Base-by-base conservation (phyloP, 768 basidiomycete genomes). In the Goffeauzyma gilvescens region DNA sequence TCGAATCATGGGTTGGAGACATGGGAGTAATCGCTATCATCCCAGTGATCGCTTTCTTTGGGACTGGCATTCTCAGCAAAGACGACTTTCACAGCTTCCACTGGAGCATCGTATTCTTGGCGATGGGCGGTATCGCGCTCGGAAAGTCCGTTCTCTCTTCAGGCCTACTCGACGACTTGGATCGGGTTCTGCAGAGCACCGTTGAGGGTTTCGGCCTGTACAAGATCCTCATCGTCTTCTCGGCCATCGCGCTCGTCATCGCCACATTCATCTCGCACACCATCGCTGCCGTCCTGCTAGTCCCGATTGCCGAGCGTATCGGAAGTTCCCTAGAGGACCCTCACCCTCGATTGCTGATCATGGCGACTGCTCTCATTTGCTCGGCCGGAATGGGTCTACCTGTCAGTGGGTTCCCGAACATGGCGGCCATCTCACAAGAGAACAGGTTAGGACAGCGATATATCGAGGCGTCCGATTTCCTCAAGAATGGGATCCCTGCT, bases 381-480 rank as follows among this genome's bases (percentile, higher is more conserved):
- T 89, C 85, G 3, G 70, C 84, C 5, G 93, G 90, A 1, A 98
- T 98, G 93, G 90, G 85, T 9, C 82, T 96, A 73, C 89, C 90
- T 2, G 87, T 96, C 28, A 87, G 84, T 48, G 93, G 93, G n/a
- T 98, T 96, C 70, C 90, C 90, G 0, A 93, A 95, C 63, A 85
- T 93, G 66, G 87, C 85, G 37, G 85, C 86, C 4, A 83, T 66
- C 45, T 62, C 84, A 6, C 83, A 90, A 61, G 89, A 93, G 57
- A 81, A 95, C 60, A 87, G 93, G 57, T 72, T 96, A 40, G 90
- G 93, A 2, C 76, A 85, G 53, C 65, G 80, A 27, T 98, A 93
- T 44, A 65, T 68, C 69, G 87, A 33, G 66, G 77, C 38, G 78
- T 83, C 59, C 7, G 89, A 95, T 63, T 93, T 95, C 67, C 65